Evolutionary conservation across 805 yeast species (phyloP), one percentile per base, ranked within the genome.

Genomic region (Wickerhamiella alocasiicola): DNA sequence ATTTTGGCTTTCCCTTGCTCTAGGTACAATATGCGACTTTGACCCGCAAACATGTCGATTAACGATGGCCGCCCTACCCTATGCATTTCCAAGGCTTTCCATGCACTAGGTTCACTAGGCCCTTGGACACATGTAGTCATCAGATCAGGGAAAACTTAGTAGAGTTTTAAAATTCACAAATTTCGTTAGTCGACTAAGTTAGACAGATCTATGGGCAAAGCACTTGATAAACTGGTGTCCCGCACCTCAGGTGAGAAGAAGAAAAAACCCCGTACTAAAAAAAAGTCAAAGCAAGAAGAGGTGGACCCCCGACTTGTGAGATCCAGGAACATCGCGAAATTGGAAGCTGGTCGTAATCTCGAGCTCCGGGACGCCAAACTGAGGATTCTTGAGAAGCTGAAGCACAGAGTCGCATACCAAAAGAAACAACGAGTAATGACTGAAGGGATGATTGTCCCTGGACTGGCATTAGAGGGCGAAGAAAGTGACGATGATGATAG

Each of bases 401-500:
- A 36, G 39, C 32, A 43, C 6, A 31, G 38, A 26, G 43, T 45
- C 17, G 31, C 47, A 1, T 47, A 39, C 24, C 46, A 46, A 17
- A 51, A 51, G 43, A 42, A 46, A 20, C 44, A 43, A 40, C 13
- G 27, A 20, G 33, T 42, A 34, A 30, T 24, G 13, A 19, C 31
- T 11, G 50, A 29, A 42, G 44, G 41, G 16, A 54, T 54, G 2
- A 45, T 52, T 26, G 44, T 54, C 4, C 55, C 56, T 1, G 56
- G 56, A 6, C 48, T 52, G 24, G 56, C 56, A 2, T 55, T 55
- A 3, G 44, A 51, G 9, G 56, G 52, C 23, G 49, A 52, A 44
- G 51, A 52, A 17, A 52, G 52, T 2, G 55, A 51, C 21, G 53
- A 48, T 34, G 34, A 36, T 16, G 44, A 41, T 26, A 54, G 49